Evolutionary conservation across 352 stramenopile species (phyloP).

Genomic region (Halophytophthora batemanensis): DNA sequence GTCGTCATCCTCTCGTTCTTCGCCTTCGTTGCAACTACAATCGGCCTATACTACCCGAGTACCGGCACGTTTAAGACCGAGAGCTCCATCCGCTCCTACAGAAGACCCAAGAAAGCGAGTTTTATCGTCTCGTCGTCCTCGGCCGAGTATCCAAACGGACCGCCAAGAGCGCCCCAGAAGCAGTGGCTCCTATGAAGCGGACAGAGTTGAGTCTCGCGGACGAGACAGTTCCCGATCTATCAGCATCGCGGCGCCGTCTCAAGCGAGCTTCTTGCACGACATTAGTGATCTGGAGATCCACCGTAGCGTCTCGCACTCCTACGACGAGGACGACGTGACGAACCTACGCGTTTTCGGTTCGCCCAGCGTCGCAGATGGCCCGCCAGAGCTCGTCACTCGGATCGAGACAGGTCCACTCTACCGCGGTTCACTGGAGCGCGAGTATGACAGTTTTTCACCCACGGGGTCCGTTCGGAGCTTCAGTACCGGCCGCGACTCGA

Average conservation of each 20-base stretch:
- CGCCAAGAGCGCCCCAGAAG: conserved; percentile 11
- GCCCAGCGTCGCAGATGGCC: conserved; percentile 26
- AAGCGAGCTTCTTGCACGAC: conserved; percentile 23
- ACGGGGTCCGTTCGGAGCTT: conserved; percentile 31
- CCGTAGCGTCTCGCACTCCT: conserved; percentile 22
- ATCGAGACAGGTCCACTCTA: conserved; percentile 35
- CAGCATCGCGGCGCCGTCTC: conserved; percentile 20
- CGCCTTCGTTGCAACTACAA: background rate
- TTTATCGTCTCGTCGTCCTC: conserved; percentile 18
- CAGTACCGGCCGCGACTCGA: conserved; percentile 16
- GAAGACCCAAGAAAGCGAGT: conserved; percentile 22
- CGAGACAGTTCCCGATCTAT: conserved; percentile 16
- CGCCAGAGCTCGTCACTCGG: conserved; percentile 27
- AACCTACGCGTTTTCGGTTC: conserved; percentile 32
- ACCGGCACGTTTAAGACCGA: background rate
- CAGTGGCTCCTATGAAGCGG: conserved; percentile 3
- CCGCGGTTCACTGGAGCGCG: conserved; percentile 24
- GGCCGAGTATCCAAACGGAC: conserved; percentile 18
- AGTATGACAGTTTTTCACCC: conserved; percentile 52
- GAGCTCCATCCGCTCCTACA: conserved; percentile 1
- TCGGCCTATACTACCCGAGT: background rate
- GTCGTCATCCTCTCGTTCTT: background rate
- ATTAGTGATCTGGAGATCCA: conserved; percentile 43
- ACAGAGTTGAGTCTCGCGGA: conserved; percentile 15
- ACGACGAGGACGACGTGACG: conserved; percentile 33